These are phyloP conservation scores for Pluteus cervinus DNA, from an alignment of 768 basidiomycete genomes.

Conservation along the genomic window DNA sequence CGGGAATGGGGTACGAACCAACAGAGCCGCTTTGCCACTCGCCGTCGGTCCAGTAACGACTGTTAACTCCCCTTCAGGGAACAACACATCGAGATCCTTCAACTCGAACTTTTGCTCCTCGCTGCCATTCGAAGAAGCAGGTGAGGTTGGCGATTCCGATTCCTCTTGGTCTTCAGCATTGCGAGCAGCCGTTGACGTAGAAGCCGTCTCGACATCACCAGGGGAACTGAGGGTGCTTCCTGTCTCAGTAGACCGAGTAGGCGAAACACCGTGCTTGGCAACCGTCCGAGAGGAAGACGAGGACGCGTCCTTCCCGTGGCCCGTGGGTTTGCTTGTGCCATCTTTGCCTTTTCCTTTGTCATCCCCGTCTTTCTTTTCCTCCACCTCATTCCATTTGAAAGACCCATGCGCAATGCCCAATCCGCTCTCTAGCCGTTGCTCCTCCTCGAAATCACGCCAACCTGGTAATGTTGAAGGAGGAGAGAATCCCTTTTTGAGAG, in stretches of 20 bases:
- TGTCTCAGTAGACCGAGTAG: too few relatives aligned
- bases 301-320: not conserved
- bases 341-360: slow-evolving; percentile 9
- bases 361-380: slow-evolving; percentile 19
- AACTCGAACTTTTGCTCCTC: slow-evolving; percentile 59
- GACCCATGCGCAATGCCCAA: slow-evolving; percentile 55
- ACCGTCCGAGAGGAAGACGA: too few relatives aligned
- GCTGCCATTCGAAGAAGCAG: slow-evolving; percentile 13
- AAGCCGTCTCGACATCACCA: slow-evolving; percentile 13
- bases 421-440: slow-evolving; percentile 29
- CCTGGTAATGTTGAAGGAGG: too few relatives aligned
- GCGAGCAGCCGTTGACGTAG: slow-evolving; percentile 17
- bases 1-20: slow-evolving; percentile 34
- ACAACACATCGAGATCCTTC: slow-evolving; percentile 56
- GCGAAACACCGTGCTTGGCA: too few relatives aligned
- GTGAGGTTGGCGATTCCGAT: slow-evolving; percentile 15
- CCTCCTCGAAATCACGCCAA: too few relatives aligned
- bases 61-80: slow-evolving; percentile 68
- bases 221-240: too few relatives aligned
- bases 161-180: slow-evolving; percentile 12
- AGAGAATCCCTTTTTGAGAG: slow-evolving; percentile 40
- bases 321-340: slow-evolving; percentile 3
- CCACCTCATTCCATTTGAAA: slow-evolving; percentile 58
- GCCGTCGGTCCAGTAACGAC: slow-evolving; percentile 78
- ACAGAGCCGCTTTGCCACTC: slow-evolving; percentile 74